A percentile compares a stretch with the other conserved stretches of the same genome.
phyloP scores from a whole-genome alignment of 2,329 filamentous ascomycete genomes.

The Cyanodermella asteris region DNA sequence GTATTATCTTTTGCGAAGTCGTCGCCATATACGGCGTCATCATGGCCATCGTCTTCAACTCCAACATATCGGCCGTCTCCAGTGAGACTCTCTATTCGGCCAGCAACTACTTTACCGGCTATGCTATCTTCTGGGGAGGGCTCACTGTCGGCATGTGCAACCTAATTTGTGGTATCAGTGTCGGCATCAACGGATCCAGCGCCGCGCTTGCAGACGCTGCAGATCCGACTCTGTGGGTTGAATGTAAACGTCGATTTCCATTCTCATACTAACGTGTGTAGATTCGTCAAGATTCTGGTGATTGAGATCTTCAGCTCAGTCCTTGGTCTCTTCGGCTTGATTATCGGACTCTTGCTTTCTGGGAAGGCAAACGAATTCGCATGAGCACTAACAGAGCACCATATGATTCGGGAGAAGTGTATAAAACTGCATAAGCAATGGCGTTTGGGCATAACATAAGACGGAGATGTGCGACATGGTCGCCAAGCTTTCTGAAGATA shows the following conservation, averaged over 20 bases:
- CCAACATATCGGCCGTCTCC: constrained; percentile 51
- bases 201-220: constrained; percentile 90
- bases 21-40: constrained; percentile 99
- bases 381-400: too few relatives aligned
- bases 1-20: constrained; percentile 99
- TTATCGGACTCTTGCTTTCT: constrained; percentile 75
- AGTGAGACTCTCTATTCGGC: constrained; percentile 46
- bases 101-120: constrained; percentile 82
- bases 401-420: too few relatives aligned
- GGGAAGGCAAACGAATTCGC: constrained; percentile 65
- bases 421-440: too few relatives aligned
- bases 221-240: constrained; percentile 61
- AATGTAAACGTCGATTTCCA: not conserved
- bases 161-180: constrained; percentile 81
- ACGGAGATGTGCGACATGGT: too few relatives aligned
- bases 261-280: constrained; percentile 16
- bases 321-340: constrained; percentile 84
- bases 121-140: constrained; percentile 87
- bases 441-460: too few relatives aligned
- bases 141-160: constrained; percentile 92
- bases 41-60: constrained; percentile 95
- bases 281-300: constrained; percentile 95
- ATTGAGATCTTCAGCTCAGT: constrained; percentile 99
- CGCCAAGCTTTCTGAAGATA: too few relatives aligned
- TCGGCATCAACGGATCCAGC: constrained; percentile 94